phyloP scores from a whole-genome alignment of 768 basidiomycete species.

The Podaxis sp. region DNA sequence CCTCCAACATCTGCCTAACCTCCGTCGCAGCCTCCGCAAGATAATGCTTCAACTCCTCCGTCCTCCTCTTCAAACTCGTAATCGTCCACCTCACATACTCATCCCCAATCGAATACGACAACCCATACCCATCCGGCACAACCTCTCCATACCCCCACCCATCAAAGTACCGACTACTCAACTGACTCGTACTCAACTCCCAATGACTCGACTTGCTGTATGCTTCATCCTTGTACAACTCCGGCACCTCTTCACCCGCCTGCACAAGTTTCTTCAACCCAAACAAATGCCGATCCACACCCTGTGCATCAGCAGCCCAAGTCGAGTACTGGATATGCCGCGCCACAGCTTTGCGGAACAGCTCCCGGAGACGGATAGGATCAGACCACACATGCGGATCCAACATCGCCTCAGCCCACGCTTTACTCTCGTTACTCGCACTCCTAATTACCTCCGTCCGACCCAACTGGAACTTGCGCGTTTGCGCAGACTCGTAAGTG shows the following conservation, averaged over 20 bases:
- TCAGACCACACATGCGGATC: constrained; percentile 29
- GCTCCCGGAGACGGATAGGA: constrained; percentile 48
- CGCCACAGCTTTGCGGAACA: constrained; percentile 76
- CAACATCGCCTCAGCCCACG: constrained; percentile 71
- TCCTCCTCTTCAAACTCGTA: constrained; percentile 63
- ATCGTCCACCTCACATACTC: constrained; percentile 89
- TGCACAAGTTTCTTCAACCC: too few species aligned
- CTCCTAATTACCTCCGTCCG: constrained; percentile 94
- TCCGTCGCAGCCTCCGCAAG: constrained; percentile 82
- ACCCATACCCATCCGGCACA: constrained; percentile 87
- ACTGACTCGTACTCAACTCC: constrained; percentile 91
- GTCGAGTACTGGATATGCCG: constrained; percentile 85
- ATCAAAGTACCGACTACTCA: constrained; percentile 79
- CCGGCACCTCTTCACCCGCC: constrained; percentile 73
- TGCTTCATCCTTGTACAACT: constrained; percentile 72
- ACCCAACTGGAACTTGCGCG: constrained; percentile 86
- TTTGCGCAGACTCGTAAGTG: constrained; percentile 94
- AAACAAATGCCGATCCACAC: constrained; percentile 94
- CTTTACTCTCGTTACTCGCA: constrained; percentile 68
- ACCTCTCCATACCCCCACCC: constrained; percentile 98
- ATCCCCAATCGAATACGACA: constrained; percentile 88
- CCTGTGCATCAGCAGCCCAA: constrained; percentile 85
- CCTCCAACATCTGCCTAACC: constrained; percentile 72
- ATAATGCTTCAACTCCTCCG: constrained; percentile 62
- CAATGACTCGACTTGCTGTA: constrained; percentile 77